phyloP scores from a whole-genome alignment of 2,329 filamentous ascomycete genomes.

The Ceratocystis colombiana region DNA sequence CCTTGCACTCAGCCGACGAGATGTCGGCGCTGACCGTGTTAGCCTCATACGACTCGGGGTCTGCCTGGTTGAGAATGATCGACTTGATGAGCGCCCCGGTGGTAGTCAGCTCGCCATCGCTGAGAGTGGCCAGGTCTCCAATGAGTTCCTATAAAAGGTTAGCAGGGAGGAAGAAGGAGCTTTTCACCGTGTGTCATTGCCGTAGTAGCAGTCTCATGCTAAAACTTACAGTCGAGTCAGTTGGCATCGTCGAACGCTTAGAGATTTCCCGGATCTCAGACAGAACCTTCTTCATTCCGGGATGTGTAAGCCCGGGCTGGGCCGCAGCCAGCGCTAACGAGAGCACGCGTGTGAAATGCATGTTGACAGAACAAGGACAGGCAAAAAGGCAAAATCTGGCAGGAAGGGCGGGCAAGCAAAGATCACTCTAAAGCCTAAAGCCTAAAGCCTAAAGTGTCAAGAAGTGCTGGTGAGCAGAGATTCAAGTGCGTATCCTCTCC shows the following conservation, averaged over 20 bases:
- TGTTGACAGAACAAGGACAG: not conserved
- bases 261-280: conserved; percentile 15
- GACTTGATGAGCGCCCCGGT: conserved; percentile 35
- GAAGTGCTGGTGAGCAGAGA: not conserved
- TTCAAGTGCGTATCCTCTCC: not conserved
- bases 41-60: conserved; percentile 29
- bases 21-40: conserved; percentile 27
- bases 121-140: conserved; percentile 35
- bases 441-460: not conserved
- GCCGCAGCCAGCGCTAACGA: conserved; percentile 3
- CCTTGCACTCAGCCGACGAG: conserved; percentile 31
- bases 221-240: conserved; percentile 17
- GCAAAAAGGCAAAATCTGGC: not conserved
- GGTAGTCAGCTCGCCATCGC: conserved; percentile 31
- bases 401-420: not conserved
- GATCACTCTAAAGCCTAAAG: not conserved
- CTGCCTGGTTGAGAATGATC: conserved; percentile 32
- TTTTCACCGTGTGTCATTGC: not conserved
- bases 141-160: conserved; percentile 30
- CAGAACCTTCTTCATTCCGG: conserved; percentile 19
- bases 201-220: not conserved
- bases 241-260: conserved; percentile 10
- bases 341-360: not conserved
- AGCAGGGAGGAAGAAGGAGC: not conserved
- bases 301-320: conserved; percentile 13